Evolutionary conservation across 2,329 filamentous ascomycete genomes (phyloP).

Genomic region (Diaporthe capsici): DNA sequence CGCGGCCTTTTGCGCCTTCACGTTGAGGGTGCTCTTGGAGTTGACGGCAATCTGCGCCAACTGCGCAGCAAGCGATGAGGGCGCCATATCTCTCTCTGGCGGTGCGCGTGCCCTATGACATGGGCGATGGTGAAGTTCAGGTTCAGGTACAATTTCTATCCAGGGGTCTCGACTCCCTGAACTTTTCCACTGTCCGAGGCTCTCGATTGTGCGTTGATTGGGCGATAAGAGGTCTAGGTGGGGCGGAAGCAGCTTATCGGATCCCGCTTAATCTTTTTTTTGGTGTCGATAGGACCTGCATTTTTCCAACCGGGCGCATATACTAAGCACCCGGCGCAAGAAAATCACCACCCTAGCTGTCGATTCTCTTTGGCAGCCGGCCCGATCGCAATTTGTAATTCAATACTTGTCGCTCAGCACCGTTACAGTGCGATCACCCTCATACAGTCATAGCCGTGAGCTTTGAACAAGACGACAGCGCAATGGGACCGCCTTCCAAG

Average conservation of each 20-base stretch:
- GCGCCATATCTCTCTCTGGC: constrained; percentile 35
- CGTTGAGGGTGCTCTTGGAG: constrained; percentile 90
- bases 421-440: background rate
- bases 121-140: constrained; percentile 21
- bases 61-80: constrained; percentile 87
- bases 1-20: constrained; percentile 91
- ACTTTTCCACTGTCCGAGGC: constrained; percentile 20
- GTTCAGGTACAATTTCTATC: constrained; percentile 20
- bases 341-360: background rate
- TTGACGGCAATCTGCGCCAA: constrained; percentile 91
- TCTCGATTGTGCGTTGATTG: constrained; percentile 8
- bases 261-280: constrained; percentile 24
- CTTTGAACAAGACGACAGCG: constrained; percentile 45
- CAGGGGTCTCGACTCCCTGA: constrained; percentile 26
- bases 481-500: constrained; percentile 67
- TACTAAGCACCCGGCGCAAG: background rate
- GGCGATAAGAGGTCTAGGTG: constrained; percentile 24
- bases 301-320: background rate
- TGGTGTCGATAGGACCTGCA: background rate
- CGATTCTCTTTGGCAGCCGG: background rate
- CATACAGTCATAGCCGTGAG: background rate
- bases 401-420: background rate
- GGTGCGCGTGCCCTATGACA: constrained; percentile 32
- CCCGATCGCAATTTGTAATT: background rate
- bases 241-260: constrained; percentile 17